A percentile compares a stretch with the other conserved stretches of the same genome.
These are phyloP conservation scores for Pulicaria dysenterica DNA, from an alignment of 129 eudicot genomes.

Conservation along the genomic window DNA sequence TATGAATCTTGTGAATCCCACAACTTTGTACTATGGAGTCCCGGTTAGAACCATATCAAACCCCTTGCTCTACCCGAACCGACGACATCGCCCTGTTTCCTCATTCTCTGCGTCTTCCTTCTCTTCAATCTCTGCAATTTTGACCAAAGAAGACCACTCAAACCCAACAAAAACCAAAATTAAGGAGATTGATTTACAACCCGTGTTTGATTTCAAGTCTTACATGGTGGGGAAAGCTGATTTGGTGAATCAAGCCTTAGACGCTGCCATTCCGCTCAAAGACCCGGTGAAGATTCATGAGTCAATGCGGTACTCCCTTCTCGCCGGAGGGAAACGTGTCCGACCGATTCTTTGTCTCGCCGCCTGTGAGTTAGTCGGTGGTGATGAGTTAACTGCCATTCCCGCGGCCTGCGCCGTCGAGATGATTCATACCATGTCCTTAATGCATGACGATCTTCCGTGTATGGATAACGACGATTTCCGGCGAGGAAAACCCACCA, in stretches of 20 bases:
- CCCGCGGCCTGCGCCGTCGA: slow-evolving; percentile 65
- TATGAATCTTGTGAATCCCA: slow-evolving; percentile 31
- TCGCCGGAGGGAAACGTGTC: slow-evolving; percentile 70
- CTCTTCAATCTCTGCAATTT: slow-evolving; percentile 40
- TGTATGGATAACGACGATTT: slow-evolving; percentile 73
- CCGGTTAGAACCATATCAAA: slow-evolving; percentile 27
- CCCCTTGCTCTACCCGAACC: slow-evolving; percentile 22
- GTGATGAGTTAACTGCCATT: slow-evolving; percentile 41
- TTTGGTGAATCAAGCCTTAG: slow-evolving; percentile 52
- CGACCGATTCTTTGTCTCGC: slow-evolving; percentile 67
- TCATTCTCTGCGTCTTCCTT: not conserved
- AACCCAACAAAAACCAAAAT: slow-evolving; percentile 11
- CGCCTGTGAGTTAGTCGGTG: slow-evolving; percentile 65
- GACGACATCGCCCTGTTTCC: slow-evolving; percentile 20
- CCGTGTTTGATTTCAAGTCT: slow-evolving; percentile 41
- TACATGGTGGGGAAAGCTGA: slow-evolving; percentile 50
- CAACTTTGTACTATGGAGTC: slow-evolving; percentile 32
- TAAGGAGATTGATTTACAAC: not conserved
- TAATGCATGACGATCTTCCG: slow-evolving; percentile 67
- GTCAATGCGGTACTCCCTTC: slow-evolving; percentile 67
- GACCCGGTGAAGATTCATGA: slow-evolving; percentile 53
- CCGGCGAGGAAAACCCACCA: slow-evolving; percentile 60
- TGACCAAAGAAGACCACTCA: slow-evolving; percentile 38
- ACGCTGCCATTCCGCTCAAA: slow-evolving; percentile 37
- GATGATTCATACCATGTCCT: slow-evolving; percentile 68